A percentile compares a stretch with the other conserved stretches of the same genome.
phyloP scores from a whole-genome alignment of 179 eudicot genomes.

The Gypsophila paniculata region DNA sequence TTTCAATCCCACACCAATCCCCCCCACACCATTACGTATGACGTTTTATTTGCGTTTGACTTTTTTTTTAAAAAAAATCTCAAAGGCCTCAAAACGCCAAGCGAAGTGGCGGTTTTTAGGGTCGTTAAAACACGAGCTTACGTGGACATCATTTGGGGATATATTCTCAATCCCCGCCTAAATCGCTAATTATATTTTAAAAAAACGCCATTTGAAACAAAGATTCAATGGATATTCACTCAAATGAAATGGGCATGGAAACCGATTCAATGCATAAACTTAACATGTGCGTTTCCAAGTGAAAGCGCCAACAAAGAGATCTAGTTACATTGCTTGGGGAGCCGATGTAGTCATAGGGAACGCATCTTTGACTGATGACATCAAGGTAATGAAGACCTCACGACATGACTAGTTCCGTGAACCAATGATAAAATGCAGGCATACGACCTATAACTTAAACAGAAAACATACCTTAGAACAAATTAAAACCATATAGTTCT shows the following conservation, averaged over 20 bases:
- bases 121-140: too few relatives aligned
- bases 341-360: constrained; percentile 74
- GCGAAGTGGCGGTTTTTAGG: too few relatives aligned
- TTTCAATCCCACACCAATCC: too few relatives aligned
- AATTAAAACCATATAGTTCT: constrained; percentile 77
- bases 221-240: neutral
- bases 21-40: too few relatives aligned
- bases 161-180: too few relatives aligned
- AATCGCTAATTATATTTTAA: too few relatives aligned
- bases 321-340: constrained; percentile 70
- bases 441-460: neutral
- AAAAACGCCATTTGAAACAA: too few relatives aligned
- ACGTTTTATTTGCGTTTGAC: too few relatives aligned
- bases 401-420: constrained; percentile 1
- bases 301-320: neutral
- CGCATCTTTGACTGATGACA: constrained; percentile 75
- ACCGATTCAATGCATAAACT: neutral
- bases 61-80: too few relatives aligned
- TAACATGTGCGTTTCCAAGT: neutral
- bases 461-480: constrained; percentile 61
- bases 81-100: too few relatives aligned
- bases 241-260: neutral
- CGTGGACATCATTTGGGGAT: too few relatives aligned
- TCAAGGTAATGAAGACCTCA: neutral
- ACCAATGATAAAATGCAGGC: neutral